Evolutionary conservation across 768 basidiomycete species (phyloP).

Genomic region (Leccinellum albellum): DNA sequence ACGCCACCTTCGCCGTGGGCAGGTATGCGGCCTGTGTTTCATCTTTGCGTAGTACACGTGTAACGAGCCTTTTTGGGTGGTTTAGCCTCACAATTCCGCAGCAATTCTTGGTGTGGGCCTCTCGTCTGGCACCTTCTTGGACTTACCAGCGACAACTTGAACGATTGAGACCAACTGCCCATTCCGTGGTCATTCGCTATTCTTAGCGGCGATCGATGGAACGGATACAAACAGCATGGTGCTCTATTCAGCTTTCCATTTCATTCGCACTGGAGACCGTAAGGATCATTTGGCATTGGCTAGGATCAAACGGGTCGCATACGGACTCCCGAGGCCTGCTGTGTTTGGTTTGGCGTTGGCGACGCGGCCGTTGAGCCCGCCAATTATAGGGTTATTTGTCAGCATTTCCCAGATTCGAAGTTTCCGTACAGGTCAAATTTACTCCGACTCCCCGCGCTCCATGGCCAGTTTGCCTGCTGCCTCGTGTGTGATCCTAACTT

Average conservation of each 20-base stretch:
- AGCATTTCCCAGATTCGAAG: conserved; percentile 14
- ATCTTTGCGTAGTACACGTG: conserved; percentile 20
- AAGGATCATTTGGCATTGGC: conserved; percentile 4
- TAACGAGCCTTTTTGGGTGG: conserved; percentile 9
- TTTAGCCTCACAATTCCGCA: conserved; percentile 8
- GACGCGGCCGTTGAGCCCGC: conserved; percentile 11
- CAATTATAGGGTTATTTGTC: conserved; percentile 24
- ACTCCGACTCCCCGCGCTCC: conserved; percentile 11
- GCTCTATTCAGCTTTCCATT: conserved; percentile 11
- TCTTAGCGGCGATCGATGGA: conserved; percentile 6
- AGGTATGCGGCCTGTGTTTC: conserved; percentile 17
- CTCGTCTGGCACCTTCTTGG: not conserved
- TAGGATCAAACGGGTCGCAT: conserved; percentile 20
- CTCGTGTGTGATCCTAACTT: conserved; percentile 28
- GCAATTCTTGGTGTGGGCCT: conserved; percentile 2
- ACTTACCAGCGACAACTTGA: not conserved
- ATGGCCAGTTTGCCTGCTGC: conserved; percentile 25
- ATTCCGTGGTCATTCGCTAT: conserved; percentile 5
- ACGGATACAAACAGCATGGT: conserved; percentile 13
- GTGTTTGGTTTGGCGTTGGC: conserved; percentile 13
- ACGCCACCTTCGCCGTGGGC: conserved; percentile 10
- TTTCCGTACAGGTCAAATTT: conserved; percentile 22
- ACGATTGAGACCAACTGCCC: not conserved
- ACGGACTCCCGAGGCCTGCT: conserved; percentile 14
- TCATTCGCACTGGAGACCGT: conserved; percentile 8